Evolutionary conservation across 2,329 filamentous ascomycete species (phyloP).

Genomic region (Colletotrichum sp.): DNA sequence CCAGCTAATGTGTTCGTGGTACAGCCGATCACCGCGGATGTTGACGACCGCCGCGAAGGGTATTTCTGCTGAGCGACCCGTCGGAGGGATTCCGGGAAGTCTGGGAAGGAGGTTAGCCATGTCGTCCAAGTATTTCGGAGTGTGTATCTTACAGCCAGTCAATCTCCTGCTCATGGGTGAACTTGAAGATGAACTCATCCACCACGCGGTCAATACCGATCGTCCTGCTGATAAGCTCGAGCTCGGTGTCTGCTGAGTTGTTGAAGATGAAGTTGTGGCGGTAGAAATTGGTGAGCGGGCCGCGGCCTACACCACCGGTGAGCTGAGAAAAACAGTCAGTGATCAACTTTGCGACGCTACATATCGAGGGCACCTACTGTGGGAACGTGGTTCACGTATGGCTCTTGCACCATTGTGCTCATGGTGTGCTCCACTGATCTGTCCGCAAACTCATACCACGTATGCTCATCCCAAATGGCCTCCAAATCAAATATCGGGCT

Average conservation of each 20-base stretch:
- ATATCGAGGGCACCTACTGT: conserved; percentile 40
- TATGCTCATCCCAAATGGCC: conserved; percentile 80
- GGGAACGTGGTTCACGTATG: conserved; percentile 80
- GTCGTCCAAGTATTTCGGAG: conserved; percentile 11
- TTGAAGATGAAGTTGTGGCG: conserved; percentile 75
- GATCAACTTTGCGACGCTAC: background rate
- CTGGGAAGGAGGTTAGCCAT: conserved; percentile 18
- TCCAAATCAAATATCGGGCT: conserved; percentile 78
- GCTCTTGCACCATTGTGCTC: conserved; percentile 79
- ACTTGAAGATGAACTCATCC: conserved; percentile 71
- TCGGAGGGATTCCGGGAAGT: conserved; percentile 60
- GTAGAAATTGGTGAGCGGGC: conserved; percentile 70
- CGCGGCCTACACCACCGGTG: conserved; percentile 73
- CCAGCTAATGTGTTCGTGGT: conserved; percentile 72
- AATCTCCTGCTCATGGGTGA: conserved; percentile 66
- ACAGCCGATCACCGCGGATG: conserved; percentile 66
- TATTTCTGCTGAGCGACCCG: conserved; percentile 56
- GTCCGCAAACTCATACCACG: conserved; percentile 71
- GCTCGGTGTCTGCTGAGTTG: conserved; percentile 69
- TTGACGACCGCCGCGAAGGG: conserved; percentile 68
- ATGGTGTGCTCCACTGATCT: conserved; percentile 76
- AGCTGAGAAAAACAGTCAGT: conserved; percentile 35
- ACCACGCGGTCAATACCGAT: conserved; percentile 74
- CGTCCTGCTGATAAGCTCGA: conserved; percentile 75
- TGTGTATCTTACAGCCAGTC: conserved; percentile 68